Evolutionary conservation across 257 asterid species (phyloP), one percentile per base, ranked within the genome.

Genomic region (Ocimum tenuiflorum): DNA sequence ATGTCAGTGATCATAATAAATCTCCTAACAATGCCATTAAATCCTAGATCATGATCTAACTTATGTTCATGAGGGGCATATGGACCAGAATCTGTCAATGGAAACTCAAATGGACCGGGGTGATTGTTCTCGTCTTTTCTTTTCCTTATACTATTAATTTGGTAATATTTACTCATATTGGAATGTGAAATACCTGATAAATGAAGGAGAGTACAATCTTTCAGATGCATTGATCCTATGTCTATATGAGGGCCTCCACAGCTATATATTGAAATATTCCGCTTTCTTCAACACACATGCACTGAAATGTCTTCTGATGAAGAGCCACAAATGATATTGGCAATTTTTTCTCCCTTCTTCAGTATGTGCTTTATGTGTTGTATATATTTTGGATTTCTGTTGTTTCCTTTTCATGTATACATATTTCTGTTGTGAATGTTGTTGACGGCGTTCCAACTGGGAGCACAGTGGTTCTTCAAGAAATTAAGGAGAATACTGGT

Each of bases 1-100:
- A 86, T 36, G 70, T 70, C 57, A 63, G 76, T 55, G 85, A 77
- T 70, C 80, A 78, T 51, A 60, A 71, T 62, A 69, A 69, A 43
- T 79, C 73, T 22, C 82, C 84, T 73, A 59, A 64, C 27, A 65
- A 62, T 43, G 69, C 31, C 47, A 18, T 60, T 57, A 76, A 73
- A 41, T 55, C 76, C n/a, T 75, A 80, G 82, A 58, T 72, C 67
- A 33, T 46, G 60, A 61, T 63, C 47, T 65, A 35, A 60, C 53
- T 24, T 43, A 29, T 60, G 67, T 29, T 69, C 56, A 12, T 20
- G 8, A 63, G 58, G 70, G 57, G 68, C 53, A 33, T 19, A 35
- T 60, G 7, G 24, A 36, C 49, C 29, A 60, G 15, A 53, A 46
- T 24, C 41, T 47, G 36, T 14, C 36, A 19, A 8, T 53, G 65